Percentiles rank a stretch among this genome's conserved stretches.
phyloP scores from a whole-genome alignment of 208 protist species.

The Novymonas esmeraldas region DNA sequence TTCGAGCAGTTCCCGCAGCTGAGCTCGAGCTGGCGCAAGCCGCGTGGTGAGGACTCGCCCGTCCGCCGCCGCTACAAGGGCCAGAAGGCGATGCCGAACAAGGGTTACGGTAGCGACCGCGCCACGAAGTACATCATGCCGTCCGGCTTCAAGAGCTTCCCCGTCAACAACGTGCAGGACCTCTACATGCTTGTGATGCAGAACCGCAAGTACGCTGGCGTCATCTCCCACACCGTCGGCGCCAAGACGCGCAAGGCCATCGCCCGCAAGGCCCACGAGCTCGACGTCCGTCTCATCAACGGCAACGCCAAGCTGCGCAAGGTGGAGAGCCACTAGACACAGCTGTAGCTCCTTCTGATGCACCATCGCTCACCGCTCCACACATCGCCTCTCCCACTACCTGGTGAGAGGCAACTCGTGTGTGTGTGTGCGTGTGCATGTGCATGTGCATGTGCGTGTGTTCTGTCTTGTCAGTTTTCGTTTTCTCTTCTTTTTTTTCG shows the following conservation, averaged over 20 bases:
- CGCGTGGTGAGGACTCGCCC: constrained; percentile 98
- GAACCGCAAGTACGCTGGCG: constrained; percentile 99
- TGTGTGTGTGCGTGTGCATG: too few species aligned
- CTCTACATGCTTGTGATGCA: constrained; percentile 99
- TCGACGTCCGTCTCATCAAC: constrained; percentile 99
- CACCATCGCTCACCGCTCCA: too few species aligned
- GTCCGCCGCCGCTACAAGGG: constrained; percentile 98
- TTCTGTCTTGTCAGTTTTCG: too few species aligned
- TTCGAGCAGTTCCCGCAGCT: constrained; percentile 95
- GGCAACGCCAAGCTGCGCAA: constrained; percentile 94
- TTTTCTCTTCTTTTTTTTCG: too few species aligned
- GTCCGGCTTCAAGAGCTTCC: constrained; percentile 98
- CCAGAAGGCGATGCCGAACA: constrained; percentile 96
- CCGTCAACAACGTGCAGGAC: constrained; percentile 95
- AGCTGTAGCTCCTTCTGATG: too few species aligned
- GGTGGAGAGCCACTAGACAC: constrained; percentile 73
- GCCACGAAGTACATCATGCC: constrained; percentile 96
- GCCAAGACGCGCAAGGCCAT: constrained; percentile 97
- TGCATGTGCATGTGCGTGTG: too few species aligned
- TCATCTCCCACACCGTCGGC: constrained; percentile 97
- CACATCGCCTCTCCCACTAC: too few species aligned
- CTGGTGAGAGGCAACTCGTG: too few species aligned
- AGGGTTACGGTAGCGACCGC: constrained; percentile 99
- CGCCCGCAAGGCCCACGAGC: constrained; percentile 97
- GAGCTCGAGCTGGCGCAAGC: constrained; percentile 97